phyloP scores from a whole-genome alignment of 257 asterid species.

The Paraleonurus japonicus region DNA sequence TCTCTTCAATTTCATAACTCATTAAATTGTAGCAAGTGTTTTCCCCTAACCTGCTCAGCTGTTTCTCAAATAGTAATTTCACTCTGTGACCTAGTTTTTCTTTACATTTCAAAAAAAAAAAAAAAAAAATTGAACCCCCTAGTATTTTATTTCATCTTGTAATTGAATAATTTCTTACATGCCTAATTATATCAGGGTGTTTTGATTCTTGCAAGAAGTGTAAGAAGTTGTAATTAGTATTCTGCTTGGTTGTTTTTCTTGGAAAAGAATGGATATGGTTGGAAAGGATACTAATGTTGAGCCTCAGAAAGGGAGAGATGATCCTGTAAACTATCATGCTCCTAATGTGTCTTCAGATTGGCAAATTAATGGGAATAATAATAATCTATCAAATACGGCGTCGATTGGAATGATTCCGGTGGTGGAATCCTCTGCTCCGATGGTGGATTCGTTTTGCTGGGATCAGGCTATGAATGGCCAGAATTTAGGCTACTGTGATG shows the following conservation, averaged over 20 bases:
- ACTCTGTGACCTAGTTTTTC: slow-evolving; percentile 8
- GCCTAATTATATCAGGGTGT: slow-evolving; percentile 21
- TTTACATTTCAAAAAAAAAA: not conserved
- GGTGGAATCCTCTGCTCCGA: slow-evolving; percentile 43
- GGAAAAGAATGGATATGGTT: slow-evolving; percentile 44
- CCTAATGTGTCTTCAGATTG: slow-evolving; percentile 55
- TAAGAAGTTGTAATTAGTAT: slow-evolving; percentile 10
- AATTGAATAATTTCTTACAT: too few relatives aligned
- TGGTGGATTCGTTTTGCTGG: slow-evolving; percentile 67
- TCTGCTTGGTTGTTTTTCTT: not conserved
- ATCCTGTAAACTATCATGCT: slow-evolving; percentile 42
- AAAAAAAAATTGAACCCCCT: not conserved
- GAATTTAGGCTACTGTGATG: slow-evolving; percentile 54
- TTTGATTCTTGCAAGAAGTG: slow-evolving; percentile 28
- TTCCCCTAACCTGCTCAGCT: slow-evolving; percentile 22
- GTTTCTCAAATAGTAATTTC: slow-evolving; percentile 21
- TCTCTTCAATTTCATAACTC: slow-evolving; percentile 23
- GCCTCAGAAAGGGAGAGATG: slow-evolving; percentile 44
- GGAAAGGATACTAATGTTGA: slow-evolving; percentile 46
- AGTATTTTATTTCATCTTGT: slow-evolving; percentile 7
- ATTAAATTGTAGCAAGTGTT: not conserved
- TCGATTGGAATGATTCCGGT: slow-evolving; percentile 49
- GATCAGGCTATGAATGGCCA: slow-evolving; percentile 51
- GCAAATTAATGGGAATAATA: slow-evolving; percentile 52
- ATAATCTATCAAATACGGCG: slow-evolving; percentile 37